These are phyloP conservation scores for Ophidiomyces ophidiicola DNA, from an alignment of 2,329 filamentous ascomycete species.

Conservation along the genomic window DNA sequence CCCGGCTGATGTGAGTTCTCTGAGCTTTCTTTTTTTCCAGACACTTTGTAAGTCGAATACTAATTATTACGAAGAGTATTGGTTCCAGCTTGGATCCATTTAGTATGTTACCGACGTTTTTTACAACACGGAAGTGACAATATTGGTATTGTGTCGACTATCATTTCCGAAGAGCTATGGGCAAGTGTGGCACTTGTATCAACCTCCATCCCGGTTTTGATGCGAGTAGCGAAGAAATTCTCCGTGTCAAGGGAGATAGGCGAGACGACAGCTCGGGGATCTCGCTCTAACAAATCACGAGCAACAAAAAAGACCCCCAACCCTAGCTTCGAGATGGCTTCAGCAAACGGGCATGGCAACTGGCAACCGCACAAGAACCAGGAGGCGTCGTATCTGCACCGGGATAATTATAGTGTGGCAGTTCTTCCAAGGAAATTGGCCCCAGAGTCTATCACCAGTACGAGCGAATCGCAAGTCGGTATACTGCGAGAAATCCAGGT, in stretches of 20 bases:
- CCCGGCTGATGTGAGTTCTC: slow-evolving; percentile 1
- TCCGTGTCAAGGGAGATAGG: slow-evolving; percentile 2
- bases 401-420: slow-evolving; percentile 1
- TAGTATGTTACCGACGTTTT: slow-evolving; percentile 3
- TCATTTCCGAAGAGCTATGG: slow-evolving; percentile 8
- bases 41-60: neutral
- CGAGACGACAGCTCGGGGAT: neutral
- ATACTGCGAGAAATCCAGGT: slow-evolving; percentile 8
- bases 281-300: slow-evolving; percentile 3
- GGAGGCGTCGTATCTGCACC: neutral
- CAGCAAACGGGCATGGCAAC: neutral
- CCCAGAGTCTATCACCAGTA: slow-evolving; percentile 3
- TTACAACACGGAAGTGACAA: neutral
- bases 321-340: neutral
- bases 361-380: slow-evolving; percentile 4
- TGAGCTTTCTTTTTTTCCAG: neutral
- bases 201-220: slow-evolving; percentile 4
- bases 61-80: slow-evolving; percentile 1
- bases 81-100: slow-evolving; percentile 4
- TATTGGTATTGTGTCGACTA: slow-evolving; percentile 5
- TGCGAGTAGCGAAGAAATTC: slow-evolving; percentile 8
- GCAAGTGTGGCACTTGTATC: slow-evolving; percentile 4
- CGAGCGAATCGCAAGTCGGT: slow-evolving; percentile 7
- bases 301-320: slow-evolving; percentile 2
- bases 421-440: neutral